Conservation (phyloP, 176 grass and related monocot species). For the Saccharum officinarum region DNA sequence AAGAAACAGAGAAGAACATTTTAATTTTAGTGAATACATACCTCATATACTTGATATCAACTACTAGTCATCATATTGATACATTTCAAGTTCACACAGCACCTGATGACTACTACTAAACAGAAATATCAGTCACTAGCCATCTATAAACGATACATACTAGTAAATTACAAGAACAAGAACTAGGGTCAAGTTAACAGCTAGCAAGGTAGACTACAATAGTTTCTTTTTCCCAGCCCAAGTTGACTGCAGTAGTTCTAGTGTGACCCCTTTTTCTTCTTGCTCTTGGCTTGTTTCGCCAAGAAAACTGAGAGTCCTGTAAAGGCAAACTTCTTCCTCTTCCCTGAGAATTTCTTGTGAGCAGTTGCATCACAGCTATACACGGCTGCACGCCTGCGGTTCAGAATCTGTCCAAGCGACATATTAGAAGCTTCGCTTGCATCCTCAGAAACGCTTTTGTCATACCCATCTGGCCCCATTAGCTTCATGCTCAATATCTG, state of each 20-base stretch:
- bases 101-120: not conserved
- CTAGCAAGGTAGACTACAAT: not conserved
- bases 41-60: not conserved
- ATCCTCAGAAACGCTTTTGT: slow-evolving; percentile 42
- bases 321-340: slow-evolving; percentile 85
- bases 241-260: not conserved
- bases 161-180: slow-evolving; percentile 7
- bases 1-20: not conserved
- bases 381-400: slow-evolving; percentile 47
- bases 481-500: slow-evolving; percentile 96
- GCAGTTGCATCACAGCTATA: slow-evolving; percentile 19
- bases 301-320: slow-evolving; percentile 63
- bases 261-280: slow-evolving; percentile 59
- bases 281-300: slow-evolving; percentile 72
- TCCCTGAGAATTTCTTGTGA: slow-evolving; percentile 43
- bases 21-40: not conserved
- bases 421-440: slow-evolving; percentile 46
- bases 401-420: slow-evolving; percentile 85
- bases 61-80: not conserved
- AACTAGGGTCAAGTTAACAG: not conserved
- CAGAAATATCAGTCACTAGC: not conserved
- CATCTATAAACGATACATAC: not conserved
- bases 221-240: not conserved
- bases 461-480: slow-evolving; percentile 62
- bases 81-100: not conserved